Evolutionary conservation across 2,329 filamentous ascomycete genomes (phyloP), one percentile per base, ranked within the genome.

Genomic region (Curvularia hawaiiensis): DNA sequence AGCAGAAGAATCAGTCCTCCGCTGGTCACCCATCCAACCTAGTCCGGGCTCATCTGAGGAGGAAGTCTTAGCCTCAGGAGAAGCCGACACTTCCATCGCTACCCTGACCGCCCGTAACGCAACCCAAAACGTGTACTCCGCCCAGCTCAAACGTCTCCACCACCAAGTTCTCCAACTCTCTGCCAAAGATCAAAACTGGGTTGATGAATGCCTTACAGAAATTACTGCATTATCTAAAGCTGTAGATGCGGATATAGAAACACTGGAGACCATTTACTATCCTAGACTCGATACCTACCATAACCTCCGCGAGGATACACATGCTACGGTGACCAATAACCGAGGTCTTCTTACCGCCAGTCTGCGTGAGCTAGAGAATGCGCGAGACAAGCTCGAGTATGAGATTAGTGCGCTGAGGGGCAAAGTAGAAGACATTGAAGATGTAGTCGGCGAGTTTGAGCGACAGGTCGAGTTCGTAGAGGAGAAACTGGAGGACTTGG

Each of bases 351-450:
- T 96, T 38, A 85, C 84, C 4, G 91, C 95, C 70, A 84, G 84
- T 16, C 81, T 92, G 59, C 89, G 89, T 73, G 90, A 95, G 62
- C 82, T 97, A 14, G 92, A 96, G 73, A 85, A 89, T 22, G 80
- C 96, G 39, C 87, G 89, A 3, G 91, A 92, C 20, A 93, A 93
- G 76, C 82, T 98, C 54, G 93, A 98, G 69, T 98, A 98, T 75
- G 94, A 97, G 79, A 88, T 97, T 60, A 86, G 89, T 58, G 87
- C 88, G 16, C 80, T 98, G n/a, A 83, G 87, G 48, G 87, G 88
- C 47, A 92, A 92, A 68, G 89, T 97, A 10, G 84, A 90, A 67
- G 94, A 98, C 70, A 90, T 97, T 9, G 92, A 97, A 70, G 90
- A 92, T 60, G 90, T 90, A 1, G 86, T 96, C 0, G 79, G 79